Evolutionary conservation across 2,329 filamentous ascomycete genomes (phyloP), one percentile per base, ranked within the genome.

Genomic region (Davidsoniella eucalypti): DNA sequence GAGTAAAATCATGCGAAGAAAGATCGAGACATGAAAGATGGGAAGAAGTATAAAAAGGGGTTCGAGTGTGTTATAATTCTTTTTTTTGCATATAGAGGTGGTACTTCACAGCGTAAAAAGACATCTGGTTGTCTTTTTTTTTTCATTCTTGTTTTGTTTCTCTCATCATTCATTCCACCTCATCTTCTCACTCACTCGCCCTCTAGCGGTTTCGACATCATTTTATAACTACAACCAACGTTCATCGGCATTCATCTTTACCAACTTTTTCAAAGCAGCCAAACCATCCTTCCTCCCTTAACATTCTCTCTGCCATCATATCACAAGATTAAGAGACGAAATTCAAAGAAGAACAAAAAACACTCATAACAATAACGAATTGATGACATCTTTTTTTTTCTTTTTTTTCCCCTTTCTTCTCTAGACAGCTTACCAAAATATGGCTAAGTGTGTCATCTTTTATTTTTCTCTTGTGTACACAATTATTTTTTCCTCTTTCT

Each of bases 1-100:
- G 64, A 68, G 44, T 53, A 50, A 36, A 38, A 36, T 5, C 33
- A 41, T 39, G 36, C 12, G 14, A 14, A 26, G 9, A 18, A 25
- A 5, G 7, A n/a, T 23, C 16, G n/a, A 5, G n/a, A 33, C 7
- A 17, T 18, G 4, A 29, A 7, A 9, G 29, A 12, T n/a, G 26
- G 33, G 44, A 12, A 14, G 29, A 21, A 26, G 10, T 14, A 18
- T 23, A 33, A 46, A 46, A 46, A 33, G 44, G 44, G 14, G 36
- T 18, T 18, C 4, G 21, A 23, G 26, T 23, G 29, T 9, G 38
- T 47, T 42, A 12, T 33, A n/a, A n/a, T n/a, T n/a, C n/a, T 12
- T 9, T 33, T 33, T 9, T 33, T 33, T 33, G 29, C 29, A 43
- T 43, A 25, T 23, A 17, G 21, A 48, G n/a, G 17, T 25, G 29